These are phyloP conservation scores for Acanthamoeba triangularis DNA, from an alignment of 208 protist species.

Conservation along the genomic window DNA sequence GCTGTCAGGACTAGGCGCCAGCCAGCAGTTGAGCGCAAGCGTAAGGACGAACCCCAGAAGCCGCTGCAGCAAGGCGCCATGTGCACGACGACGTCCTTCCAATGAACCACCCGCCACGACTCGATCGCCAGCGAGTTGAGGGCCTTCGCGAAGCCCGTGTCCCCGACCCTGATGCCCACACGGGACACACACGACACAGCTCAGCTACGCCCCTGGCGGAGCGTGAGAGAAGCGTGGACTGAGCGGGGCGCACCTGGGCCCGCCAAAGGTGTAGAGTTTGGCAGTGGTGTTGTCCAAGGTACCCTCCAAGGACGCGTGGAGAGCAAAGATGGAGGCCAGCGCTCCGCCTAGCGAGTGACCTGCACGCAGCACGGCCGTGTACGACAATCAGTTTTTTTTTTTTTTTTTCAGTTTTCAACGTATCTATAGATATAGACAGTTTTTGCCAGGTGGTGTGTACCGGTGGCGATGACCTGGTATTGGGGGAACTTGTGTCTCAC, in stretches of 20 bases:
- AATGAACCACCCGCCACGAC: conserved; percentile 19
- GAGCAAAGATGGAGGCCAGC: neutral
- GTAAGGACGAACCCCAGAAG: neutral
- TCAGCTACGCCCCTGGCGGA: too few relatives aligned
- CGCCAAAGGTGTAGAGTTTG: neutral
- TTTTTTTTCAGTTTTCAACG: too few relatives aligned
- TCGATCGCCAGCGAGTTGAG: neutral
- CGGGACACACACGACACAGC: too few relatives aligned
- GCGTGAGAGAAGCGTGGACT: too few relatives aligned
- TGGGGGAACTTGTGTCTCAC: neutral
- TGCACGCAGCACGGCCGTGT: neutral
- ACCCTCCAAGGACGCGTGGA: neutral
- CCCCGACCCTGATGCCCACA: neutral
- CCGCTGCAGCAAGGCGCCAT: conserved; percentile 7
- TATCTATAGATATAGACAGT: too few relatives aligned
- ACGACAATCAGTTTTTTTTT: too few relatives aligned
- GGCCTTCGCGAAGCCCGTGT: neutral
- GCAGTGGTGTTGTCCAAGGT: neutral
- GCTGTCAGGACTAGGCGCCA: neutral
- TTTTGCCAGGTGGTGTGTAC: too few relatives aligned
- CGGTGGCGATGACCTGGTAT: neutral
- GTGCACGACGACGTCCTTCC: neutral
- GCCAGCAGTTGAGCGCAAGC: neutral
- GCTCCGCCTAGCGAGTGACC: neutral
- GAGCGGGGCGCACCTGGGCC: neutral